Evolutionary conservation across 1,284 basidiomycete genomes (phyloP).

Genomic region (Apiotrichum veenhuisii): DNA sequence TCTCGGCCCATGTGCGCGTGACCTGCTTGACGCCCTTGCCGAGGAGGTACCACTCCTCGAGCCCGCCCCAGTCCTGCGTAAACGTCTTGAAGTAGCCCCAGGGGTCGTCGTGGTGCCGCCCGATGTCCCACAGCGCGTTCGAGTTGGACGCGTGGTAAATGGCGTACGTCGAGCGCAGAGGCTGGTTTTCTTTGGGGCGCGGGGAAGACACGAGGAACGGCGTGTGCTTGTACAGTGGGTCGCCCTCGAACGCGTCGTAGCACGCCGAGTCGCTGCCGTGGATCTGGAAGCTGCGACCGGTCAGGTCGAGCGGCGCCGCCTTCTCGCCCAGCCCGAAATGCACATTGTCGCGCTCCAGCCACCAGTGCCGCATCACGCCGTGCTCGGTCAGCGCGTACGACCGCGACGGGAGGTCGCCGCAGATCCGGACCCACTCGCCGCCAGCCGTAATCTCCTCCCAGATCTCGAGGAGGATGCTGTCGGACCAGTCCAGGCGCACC

Average conservation of each 20-base stretch:
- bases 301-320: constrained; percentile 48
- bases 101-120: constrained; percentile 48
- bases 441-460: constrained; percentile 30
- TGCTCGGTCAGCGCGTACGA: constrained; percentile 48
- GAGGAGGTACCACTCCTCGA: constrained; percentile 50
- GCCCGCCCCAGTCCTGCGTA: constrained; percentile 48
- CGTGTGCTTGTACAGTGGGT: constrained; percentile 53
- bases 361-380: constrained; percentile 45
- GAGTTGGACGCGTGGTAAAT: constrained; percentile 50
- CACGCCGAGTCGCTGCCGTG: constrained; percentile 47
- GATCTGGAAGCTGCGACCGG: constrained; percentile 41
- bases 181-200: constrained; percentile 22
- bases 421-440: constrained; percentile 28
- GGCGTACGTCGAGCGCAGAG: constrained; percentile 41
- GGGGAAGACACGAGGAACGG: constrained; percentile 49
- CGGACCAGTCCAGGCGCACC: constrained; percentile 28
- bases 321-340: constrained; percentile 52
- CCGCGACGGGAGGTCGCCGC: constrained; percentile 44
- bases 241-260: constrained; percentile 49
- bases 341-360: constrained; percentile 33
- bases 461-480: constrained; percentile 36
- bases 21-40: constrained; percentile 43
- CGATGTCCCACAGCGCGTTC: constrained; percentile 49
- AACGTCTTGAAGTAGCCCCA: constrained; percentile 50
- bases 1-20: constrained; percentile 39